A percentile compares a stretch with the other conserved stretches of the same genome.
Evolutionary conservation across 495 filamentous ascomycete species (phyloP).

Genomic region (Penicillium riverlandense): DNA sequence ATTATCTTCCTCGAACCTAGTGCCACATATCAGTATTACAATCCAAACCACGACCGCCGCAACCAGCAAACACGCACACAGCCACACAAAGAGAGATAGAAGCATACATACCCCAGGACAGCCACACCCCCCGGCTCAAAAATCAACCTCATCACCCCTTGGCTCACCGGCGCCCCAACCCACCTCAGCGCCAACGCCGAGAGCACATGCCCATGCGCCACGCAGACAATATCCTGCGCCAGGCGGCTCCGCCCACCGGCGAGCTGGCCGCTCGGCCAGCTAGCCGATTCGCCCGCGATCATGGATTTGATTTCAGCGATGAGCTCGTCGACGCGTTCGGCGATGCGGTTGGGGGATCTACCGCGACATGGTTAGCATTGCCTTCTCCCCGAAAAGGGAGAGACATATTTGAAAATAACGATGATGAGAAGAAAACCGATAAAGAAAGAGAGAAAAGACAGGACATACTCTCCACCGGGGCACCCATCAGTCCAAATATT

Average conservation of each 20-base stretch:
- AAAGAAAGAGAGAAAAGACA: not conserved
- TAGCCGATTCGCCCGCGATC: not conserved
- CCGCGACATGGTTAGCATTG: too few relatives aligned
- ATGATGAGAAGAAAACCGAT: not conserved
- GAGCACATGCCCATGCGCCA: constrained; percentile 10
- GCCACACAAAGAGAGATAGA: not conserved
- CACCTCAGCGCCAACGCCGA: constrained; percentile 9
- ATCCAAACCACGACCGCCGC: too few relatives aligned
- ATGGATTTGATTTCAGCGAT: not conserved
- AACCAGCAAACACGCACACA: too few relatives aligned
- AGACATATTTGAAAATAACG: not conserved
- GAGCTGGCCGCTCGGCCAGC: constrained; percentile 2
- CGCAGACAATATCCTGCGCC: constrained; percentile 8
- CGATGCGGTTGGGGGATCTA: constrained; percentile 8
- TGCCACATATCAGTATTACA: not conserved
- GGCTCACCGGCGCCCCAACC: constrained; percentile 4
- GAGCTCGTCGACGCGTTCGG: constrained; percentile 3
- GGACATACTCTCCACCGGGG: constrained; percentile 11
- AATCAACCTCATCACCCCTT: constrained; percentile 6
- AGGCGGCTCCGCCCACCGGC: not conserved
- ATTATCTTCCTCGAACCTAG: constrained; percentile 9
- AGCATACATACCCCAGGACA: constrained; percentile 7
- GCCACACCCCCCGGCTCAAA: constrained; percentile 8
- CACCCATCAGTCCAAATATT: constrained; percentile 29
- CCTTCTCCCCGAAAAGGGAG: not conserved